These are phyloP conservation scores for Tricholomella constricta DNA, from an alignment of 768 basidiomycete species.

Conservation along the genomic window DNA sequence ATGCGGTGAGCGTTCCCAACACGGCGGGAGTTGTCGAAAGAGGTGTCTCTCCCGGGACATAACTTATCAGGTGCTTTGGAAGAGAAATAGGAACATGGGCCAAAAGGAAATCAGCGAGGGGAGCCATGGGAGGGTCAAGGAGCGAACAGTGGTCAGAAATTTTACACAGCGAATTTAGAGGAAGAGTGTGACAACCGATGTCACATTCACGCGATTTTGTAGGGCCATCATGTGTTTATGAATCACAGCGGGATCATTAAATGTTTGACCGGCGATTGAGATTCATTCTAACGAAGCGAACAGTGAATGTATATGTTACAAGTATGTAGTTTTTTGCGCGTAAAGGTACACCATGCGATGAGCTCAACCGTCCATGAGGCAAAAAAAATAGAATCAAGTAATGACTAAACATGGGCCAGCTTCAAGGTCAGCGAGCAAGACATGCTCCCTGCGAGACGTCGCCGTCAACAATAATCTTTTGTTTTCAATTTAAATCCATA, in stretches of 20 bases:
- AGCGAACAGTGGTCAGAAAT: conserved; percentile 18
- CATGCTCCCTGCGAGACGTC: conserved; percentile 10
- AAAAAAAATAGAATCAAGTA: conserved; percentile 35
- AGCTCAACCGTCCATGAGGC: conserved; percentile 5
- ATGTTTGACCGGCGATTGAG: neutral
- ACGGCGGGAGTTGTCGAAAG: conserved; percentile 83
- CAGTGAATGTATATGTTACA: conserved; percentile 7
- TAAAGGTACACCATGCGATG: conserved; percentile 3
- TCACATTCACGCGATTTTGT: conserved; percentile 14
- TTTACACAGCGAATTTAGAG: conserved; percentile 17
- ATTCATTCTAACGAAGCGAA: neutral
- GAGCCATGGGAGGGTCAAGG: conserved; percentile 51
- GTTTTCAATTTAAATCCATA: conserved; percentile 17
- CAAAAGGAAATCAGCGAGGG: conserved; percentile 74
- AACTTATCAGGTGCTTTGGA: conserved; percentile 58
- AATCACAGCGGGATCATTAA: neutral
- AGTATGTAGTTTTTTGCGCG: conserved; percentile 5
- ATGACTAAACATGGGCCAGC: conserved; percentile 58
- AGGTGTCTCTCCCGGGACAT: conserved; percentile 76
- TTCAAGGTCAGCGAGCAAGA: conserved; percentile 47
- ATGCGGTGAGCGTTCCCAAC: conserved; percentile 65
- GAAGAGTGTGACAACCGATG: conserved; percentile 12
- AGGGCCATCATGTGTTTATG: conserved; percentile 14
- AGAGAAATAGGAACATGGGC: conserved; percentile 57
- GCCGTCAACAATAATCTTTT: neutral